Base-by-base conservation (phyloP, 2,329 filamentous ascomycete genomes). In the Lachnellula arida region DNA sequence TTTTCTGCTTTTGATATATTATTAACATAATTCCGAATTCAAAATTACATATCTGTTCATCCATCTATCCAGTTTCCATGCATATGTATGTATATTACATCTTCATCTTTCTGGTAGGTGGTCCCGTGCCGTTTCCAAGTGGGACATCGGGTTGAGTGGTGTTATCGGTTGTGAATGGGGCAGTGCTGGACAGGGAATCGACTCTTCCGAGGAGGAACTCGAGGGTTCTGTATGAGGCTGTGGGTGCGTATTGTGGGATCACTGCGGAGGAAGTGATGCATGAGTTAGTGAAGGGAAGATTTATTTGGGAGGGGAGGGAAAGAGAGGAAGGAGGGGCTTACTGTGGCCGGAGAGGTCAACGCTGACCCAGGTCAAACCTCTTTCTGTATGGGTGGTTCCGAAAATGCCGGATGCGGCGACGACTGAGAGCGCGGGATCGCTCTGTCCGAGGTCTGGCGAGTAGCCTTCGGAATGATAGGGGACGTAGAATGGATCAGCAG, bases 171-270 rank as follows among this genome's bases (percentile, higher is more conserved):
- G 66, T 63, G 48, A 80, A 79, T 0, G 75, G 66, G 14, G 52
- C 66, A 1, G 68, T 74, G 12, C 72, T 71, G 11, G 66, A 73
- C 61, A 89, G 66, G 57, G 75, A 81, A 5, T 81, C 73, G 9
- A 91, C 82, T 40, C 88, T 75, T 0, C 89, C 89, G 1, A 95
- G 76, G 63, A 94, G 69, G 65, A 88, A 87, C 75, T 94, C 89
- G 19, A 94, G 69, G 56, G 89, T 85, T 35, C 89, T 76, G 67
- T 88, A 90, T 0, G 85, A 80, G 0, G 84, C 85, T 14, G 78
- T 80, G 0, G 88, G 86, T 17, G 83, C 80, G 65, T 88, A 91
- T 70, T 88, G 82, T 0, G 84, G 82, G 5, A 73, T 53, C 70
- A 73, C 59, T 61, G 37, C 8, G 40, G 3, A 42, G 63, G 19